phyloP scores from a whole-genome alignment of 225 moss, liverwort and hornwort species.

The Rhytidiadelphus loreus region DNA sequence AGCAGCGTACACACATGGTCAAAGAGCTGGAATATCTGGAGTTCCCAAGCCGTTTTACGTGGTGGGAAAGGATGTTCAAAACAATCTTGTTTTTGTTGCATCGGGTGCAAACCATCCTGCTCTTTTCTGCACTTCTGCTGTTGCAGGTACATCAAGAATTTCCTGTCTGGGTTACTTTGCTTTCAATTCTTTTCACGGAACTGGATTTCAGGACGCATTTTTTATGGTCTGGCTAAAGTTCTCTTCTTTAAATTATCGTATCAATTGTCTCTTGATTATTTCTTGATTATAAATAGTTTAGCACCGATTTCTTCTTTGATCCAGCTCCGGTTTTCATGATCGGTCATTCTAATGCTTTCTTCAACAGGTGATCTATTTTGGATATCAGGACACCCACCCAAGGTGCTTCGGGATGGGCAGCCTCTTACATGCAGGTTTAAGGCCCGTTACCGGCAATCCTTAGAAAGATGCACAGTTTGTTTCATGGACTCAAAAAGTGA shows the following conservation, averaged over 20 bases:
- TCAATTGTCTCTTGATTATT: neutral
- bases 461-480: constrained; percentile 59
- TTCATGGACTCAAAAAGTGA: constrained; percentile 32
- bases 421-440: constrained; percentile 63
- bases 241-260: neutral
- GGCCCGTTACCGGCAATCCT: constrained; percentile 74
- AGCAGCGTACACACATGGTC: constrained; percentile 86
- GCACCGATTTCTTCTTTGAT: neutral
- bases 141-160: constrained; percentile 49
- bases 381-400: constrained; percentile 62
- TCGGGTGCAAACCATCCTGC: constrained; percentile 68
- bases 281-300: neutral
- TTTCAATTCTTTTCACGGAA: neutral
- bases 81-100: constrained; percentile 72
- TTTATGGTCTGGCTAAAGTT: neutral
- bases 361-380: constrained; percentile 67
- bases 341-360: neutral
- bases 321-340: neutral
- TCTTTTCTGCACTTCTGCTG: constrained; percentile 67
- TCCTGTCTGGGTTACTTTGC: neutral
- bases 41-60: constrained; percentile 74
- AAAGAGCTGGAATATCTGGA: constrained; percentile 82
- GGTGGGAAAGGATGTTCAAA: constrained; percentile 72
- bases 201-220: neutral
- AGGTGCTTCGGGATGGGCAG: constrained; percentile 47